phyloP scores from a whole-genome alignment of 768 basidiomycete genomes.

The Pisolithus orientalis region DNA sequence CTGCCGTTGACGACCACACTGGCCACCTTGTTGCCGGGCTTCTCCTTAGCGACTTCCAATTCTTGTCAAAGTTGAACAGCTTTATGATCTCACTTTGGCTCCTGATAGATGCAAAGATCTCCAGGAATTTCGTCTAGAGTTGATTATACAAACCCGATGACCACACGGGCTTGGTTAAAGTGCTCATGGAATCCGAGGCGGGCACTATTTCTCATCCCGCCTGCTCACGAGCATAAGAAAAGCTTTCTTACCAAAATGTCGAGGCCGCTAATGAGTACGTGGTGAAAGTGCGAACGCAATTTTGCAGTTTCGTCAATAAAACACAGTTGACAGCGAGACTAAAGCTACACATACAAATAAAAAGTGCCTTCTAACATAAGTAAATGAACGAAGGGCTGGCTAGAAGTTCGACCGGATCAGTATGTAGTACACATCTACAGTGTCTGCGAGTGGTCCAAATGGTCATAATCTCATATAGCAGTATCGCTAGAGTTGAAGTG shows the following conservation, averaged over 20 bases:
- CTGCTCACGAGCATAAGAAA: conserved; percentile 1
- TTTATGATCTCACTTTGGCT: background rate
- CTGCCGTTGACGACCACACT: background rate
- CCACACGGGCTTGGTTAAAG: background rate
- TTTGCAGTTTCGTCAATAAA: background rate
- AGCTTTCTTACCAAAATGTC: background rate
- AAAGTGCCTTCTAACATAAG: conserved; percentile 10
- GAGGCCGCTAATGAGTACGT: background rate
- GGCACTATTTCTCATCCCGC: conserved; percentile 4
- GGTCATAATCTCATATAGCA: conserved; percentile 22
- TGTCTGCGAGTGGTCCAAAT: conserved; percentile 9
- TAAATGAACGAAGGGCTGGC: background rate
- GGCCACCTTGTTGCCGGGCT: background rate
- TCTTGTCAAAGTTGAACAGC: background rate
- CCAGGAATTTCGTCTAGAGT: background rate
- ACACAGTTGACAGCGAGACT: conserved; percentile 2
- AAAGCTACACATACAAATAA: conserved; percentile 26
- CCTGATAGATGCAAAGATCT: background rate
- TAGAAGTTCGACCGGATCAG: conserved; percentile 1
- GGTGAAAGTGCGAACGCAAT: too few relatives aligned
- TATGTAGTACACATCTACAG: conserved; percentile 11
- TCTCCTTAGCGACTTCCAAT: background rate
- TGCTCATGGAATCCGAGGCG: background rate
- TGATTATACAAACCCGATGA: background rate
- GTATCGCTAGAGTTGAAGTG: conserved; percentile 24